Base-by-base conservation (phyloP, 129 eudicot genomes). In the Saussurea involucrata region DNA sequence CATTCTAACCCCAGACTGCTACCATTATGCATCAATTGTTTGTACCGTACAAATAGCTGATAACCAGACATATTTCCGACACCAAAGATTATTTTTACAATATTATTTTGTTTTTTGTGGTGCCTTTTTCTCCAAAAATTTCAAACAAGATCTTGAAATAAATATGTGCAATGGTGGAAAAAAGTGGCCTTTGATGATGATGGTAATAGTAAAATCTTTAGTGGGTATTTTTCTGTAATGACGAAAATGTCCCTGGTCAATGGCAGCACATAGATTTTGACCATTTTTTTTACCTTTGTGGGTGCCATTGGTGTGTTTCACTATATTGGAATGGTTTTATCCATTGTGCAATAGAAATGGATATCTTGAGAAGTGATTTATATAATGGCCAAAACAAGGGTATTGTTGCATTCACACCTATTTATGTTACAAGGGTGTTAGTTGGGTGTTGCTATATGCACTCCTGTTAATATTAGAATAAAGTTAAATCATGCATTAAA, bases 161-260 rank as follows among this genome's bases (percentile, higher is more conserved):
- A 80, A 79, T 78, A 72, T 79, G 17, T 49, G 76, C 28, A 55
- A 74, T 29, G 69, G 74, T 75, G 76, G 71, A 53, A 60, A 25
- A 76, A 86, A 74, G 87, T 80, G 21, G 69, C 63, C 83, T 80
- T 82, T 83, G 78, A 24, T 79, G 84, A 80, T 69, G 72, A 25
- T 79, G 55, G 60, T n/a, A 71, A 49, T 36, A 12, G 24, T 63
- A 29, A 53, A 12, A 74, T 66, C 64, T 11, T 74, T 74, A 74
- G 70, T 63, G 77, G 73, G 68, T 8, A 72, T 9, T 28, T 79
- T 71, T 24, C 1, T 61, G 76, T 46, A 75, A 77, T 81, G 86
- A 80, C 88, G 20, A 78, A 34, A 78, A 8, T 75, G 74, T 44
- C 88, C 87, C 71, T 68, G 71, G 86, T 65, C 73, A 78, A 55